Base-by-base conservation (phyloP, 495 filamentous ascomycete species). In the Friedmanniomyces endolithicus region DNA sequence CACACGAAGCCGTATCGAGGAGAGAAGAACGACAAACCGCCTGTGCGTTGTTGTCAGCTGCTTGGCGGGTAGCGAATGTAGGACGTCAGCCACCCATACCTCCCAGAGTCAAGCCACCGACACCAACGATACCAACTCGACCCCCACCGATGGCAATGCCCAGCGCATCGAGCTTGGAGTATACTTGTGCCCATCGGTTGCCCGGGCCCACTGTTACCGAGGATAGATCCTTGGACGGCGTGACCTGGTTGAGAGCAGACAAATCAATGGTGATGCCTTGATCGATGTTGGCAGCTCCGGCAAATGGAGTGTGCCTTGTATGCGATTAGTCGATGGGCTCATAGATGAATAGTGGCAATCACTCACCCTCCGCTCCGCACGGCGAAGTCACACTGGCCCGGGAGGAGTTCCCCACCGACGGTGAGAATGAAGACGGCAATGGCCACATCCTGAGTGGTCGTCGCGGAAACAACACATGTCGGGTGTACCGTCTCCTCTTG, bases 241-340 rank as follows among this genome's bases (percentile, higher is more conserved):
- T 69, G 50, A 79, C 64, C 29, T 70, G 63, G 44, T 77, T 70
- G 9, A 81, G 57, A 0, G 54, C 63, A 46, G 62, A 61, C 11
- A 79, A 70, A 46, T 80, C 78, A 58, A 82, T 73, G 1, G 77
- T 71, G 6, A 79, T 65, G 1, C 78, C 78, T 27, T 66, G 66
- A n/a, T 71, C 57, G 47, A 80, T 74, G 59, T 76, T 80, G n/a
- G 76, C 65, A 22, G 72, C 76, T 31, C 76, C 75, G 23, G 68
- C 70, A 52, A 73, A 75, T 6, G 70, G 65, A 17, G 70, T 68
- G 64, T 82, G 78, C 14, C 72, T 70, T 27, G 67, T 23, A 41
- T 2, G n/a, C 7, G 7, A 11, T 14, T 14, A 25, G n/a, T 55
- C 12, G 22, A 6, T 2, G 19, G 12, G 2, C 27, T 49, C n/a